Evolutionary conservation across 257 asterid genomes (phyloP).

Genomic region (Nicotiana paniculata): DNA sequence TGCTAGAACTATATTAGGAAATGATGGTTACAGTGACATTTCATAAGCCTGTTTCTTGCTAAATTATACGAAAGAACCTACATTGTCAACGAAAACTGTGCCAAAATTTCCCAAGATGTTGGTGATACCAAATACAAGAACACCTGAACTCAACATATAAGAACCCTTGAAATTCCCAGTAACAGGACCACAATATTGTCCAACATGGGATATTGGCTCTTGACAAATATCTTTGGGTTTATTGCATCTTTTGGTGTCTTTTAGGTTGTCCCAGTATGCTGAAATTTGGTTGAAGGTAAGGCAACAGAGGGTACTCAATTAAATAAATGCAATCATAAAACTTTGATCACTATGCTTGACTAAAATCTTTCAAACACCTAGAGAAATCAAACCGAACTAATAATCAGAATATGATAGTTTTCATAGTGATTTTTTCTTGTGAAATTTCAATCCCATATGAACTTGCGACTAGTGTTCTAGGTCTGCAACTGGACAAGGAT

Average conservation of each 20-base stretch:
- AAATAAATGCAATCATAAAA: background rate
- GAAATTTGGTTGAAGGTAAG: background rate
- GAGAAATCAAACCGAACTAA: no score
- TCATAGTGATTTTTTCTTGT: no score
- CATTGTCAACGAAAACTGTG: constrained; percentile 86
- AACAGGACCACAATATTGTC: constrained; percentile 83
- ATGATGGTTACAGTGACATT: background rate
- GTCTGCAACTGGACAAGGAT: no score
- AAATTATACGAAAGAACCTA: constrained; percentile 18
- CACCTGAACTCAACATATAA: constrained; percentile 87
- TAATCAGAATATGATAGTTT: background rate
- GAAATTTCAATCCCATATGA: no score
- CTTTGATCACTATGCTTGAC: no score
- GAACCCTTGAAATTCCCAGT: constrained; percentile 74
- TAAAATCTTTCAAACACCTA: no score
- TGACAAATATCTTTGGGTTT: constrained; percentile 20
- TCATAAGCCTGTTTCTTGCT: background rate
- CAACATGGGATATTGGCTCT: constrained; percentile 53
- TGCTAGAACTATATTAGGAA: background rate
- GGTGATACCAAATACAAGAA: constrained; percentile 80
- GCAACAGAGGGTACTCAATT: background rate
- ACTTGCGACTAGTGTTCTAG: no score
- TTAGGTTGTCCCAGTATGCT: background rate
- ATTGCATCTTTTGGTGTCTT: background rate
- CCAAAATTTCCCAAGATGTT: constrained; percentile 91